phyloP scores from a whole-genome alignment of 768 basidiomycete species.

The Tephrocybe sp. region DNA sequence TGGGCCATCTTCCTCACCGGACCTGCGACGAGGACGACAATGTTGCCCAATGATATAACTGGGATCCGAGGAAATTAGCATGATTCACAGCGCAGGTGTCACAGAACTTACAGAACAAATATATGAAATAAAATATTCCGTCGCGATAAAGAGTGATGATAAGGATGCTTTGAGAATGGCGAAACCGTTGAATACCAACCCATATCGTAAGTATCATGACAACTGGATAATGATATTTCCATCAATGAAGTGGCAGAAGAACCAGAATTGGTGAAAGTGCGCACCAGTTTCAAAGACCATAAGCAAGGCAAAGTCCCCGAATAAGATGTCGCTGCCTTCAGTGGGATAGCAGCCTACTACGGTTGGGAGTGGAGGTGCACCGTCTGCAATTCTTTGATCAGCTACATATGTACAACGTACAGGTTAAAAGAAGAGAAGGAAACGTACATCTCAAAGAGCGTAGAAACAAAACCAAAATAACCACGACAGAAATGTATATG shows the following conservation, averaged over 20 bases:
- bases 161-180: neutral
- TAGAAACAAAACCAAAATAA: conserved; percentile 6
- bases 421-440: neutral
- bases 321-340: conserved; percentile 6
- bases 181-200: neutral
- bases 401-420: neutral
- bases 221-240: neutral
- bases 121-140: conserved; percentile 1
- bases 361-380: conserved; percentile 8
- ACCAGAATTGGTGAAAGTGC: neutral
- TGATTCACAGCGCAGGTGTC: neutral
- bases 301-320: neutral
- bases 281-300: neutral
- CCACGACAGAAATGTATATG: conserved; percentile 1
- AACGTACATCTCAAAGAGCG: conserved; percentile 8
- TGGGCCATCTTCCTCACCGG: neutral
- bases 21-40: neutral
- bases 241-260: neutral
- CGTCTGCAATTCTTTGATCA: neutral
- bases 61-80: neutral
- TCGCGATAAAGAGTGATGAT: neutral
- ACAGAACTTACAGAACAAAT: neutral
- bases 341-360: conserved; percentile 11
- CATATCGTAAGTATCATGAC: conserved; percentile 1
- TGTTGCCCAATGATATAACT: neutral